These are phyloP conservation scores for Ophiostoma pallidulum DNA, from an alignment of 2,329 filamentous ascomycete genomes.

Conservation along the genomic window DNA sequence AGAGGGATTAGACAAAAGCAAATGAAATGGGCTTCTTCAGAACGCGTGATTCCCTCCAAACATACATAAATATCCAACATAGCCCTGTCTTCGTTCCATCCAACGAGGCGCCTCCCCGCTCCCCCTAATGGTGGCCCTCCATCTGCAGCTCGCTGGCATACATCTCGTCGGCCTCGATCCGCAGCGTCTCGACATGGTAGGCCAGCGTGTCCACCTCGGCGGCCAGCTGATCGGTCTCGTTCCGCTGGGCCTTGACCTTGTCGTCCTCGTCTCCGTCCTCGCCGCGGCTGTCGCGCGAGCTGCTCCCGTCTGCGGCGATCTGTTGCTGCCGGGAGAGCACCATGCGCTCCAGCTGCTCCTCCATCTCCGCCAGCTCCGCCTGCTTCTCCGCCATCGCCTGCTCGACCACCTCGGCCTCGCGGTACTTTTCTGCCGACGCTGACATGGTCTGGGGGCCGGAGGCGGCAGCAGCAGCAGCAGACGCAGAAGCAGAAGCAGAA, in stretches of 20 bases:
- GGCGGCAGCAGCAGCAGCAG: background rate
- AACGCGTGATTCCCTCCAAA: no score
- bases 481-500: background rate
- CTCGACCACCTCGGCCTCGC: conserved; percentile 27
- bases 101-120: no score
- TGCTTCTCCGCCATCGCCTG: conserved; percentile 25
- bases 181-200: conserved; percentile 28
- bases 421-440: conserved; percentile 25
- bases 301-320: background rate
- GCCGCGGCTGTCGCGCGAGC: conserved; percentile 10
- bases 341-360: conserved; percentile 19
- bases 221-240: conserved; percentile 22
- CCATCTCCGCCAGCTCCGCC: conserved; percentile 19
- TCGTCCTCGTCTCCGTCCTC: conserved; percentile 10
- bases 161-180: conserved; percentile 37
- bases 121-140: conserved; percentile 16
- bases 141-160: conserved; percentile 34
- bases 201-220: conserved; percentile 32
- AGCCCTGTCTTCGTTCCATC: no score
- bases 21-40: no score
- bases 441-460: background rate
- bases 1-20: no score
- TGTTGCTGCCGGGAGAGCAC: conserved; percentile 1
- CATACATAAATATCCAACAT: no score
- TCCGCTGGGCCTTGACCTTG: conserved; percentile 15